These are phyloP conservation scores for Tolypocladium inflatum DNA, from an alignment of 2,329 filamentous ascomycete genomes.

Conservation along the genomic window DNA sequence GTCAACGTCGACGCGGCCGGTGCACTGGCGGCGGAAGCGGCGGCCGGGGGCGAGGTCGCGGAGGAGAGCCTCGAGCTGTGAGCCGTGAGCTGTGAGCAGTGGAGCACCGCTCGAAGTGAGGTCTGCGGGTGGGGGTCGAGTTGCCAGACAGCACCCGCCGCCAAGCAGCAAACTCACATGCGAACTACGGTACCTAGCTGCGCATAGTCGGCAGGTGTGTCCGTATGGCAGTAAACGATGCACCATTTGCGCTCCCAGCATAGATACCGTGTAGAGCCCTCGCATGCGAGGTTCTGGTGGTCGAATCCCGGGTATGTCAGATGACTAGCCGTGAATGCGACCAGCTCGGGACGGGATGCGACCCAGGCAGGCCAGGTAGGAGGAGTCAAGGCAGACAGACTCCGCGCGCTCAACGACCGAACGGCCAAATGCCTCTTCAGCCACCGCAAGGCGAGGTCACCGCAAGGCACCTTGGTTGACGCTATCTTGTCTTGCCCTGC, in stretches of 20 bases:
- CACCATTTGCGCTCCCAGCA: neutral
- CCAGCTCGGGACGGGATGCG: no score
- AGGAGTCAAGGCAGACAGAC: no score
- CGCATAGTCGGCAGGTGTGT: neutral
- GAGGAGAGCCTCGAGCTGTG: neutral
- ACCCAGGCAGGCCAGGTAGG: no score
- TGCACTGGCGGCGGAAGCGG: neutral
- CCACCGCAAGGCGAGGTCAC: no score
- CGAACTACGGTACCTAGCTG: neutral
- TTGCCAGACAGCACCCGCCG: neutral
- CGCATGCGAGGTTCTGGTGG: neutral
- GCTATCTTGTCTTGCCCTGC: neutral
- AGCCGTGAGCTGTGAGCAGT: neutral
- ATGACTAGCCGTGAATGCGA: no score
- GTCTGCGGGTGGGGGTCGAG: neutral
- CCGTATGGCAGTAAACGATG: neutral
- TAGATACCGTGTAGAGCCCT: neutral
- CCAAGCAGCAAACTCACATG: neutral
- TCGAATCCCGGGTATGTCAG: neutral
- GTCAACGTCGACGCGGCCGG: constrained; percentile 1
- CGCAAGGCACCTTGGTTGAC: neutral
- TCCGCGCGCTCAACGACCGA: no score
- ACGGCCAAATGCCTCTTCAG: no score
- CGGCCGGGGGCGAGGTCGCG: neutral
- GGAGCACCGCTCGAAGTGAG: no score